Evolutionary conservation across 1,284 basidiomycete genomes (phyloP).

Genomic region (Phylloboletellus chloephorus): DNA sequence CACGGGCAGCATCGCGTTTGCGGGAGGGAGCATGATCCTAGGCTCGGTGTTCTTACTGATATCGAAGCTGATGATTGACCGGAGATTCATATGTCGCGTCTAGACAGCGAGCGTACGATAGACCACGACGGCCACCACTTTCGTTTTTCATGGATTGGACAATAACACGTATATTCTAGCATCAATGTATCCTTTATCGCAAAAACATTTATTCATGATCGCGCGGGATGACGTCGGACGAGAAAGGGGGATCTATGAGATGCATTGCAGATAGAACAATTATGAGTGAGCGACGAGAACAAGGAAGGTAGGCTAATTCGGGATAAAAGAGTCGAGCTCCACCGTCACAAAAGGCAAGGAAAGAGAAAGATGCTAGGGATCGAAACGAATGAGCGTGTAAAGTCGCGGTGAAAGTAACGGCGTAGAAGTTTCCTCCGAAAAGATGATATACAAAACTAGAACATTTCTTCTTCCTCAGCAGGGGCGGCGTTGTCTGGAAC

Average conservation of each 20-base stretch:
- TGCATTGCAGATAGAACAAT: conserved; percentile 28
- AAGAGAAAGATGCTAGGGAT: conserved; percentile 11
- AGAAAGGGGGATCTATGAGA: conserved; percentile 19
- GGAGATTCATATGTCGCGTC: conserved; percentile 31
- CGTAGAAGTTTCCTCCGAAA: conserved; percentile 6
- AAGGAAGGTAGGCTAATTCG: conserved; percentile 21
- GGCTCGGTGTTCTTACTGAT: conserved; percentile 52
- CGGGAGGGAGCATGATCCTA: conserved; percentile 49
- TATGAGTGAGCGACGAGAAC: conserved; percentile 20
- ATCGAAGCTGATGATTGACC: conserved; percentile 43
- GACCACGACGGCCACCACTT: conserved; percentile 1
- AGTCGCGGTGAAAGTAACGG: conserved; percentile 6
- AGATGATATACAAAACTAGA: conserved; percentile 29
- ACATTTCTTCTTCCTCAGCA: conserved; percentile 58
- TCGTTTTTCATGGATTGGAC: conserved; percentile 12
- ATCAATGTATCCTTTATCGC: conserved; percentile 29
- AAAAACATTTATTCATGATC: conserved; percentile 3
- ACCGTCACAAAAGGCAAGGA: conserved; percentile 8
- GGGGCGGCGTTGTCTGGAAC: conserved; percentile 49
- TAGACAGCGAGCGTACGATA: conserved; percentile 14
- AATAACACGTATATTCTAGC: conserved; percentile 19
- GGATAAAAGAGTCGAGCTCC: conserved; percentile 2
- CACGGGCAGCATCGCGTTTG: conserved; percentile 49
- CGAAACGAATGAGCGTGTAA: conserved; percentile 18
- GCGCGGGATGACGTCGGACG: conserved; percentile 3